Percentiles rank a stretch among this genome's conserved stretches.
Evolutionary conservation across 805 yeast genomes (phyloP).

Genomic region (Teunomyces funiuensis): DNA sequence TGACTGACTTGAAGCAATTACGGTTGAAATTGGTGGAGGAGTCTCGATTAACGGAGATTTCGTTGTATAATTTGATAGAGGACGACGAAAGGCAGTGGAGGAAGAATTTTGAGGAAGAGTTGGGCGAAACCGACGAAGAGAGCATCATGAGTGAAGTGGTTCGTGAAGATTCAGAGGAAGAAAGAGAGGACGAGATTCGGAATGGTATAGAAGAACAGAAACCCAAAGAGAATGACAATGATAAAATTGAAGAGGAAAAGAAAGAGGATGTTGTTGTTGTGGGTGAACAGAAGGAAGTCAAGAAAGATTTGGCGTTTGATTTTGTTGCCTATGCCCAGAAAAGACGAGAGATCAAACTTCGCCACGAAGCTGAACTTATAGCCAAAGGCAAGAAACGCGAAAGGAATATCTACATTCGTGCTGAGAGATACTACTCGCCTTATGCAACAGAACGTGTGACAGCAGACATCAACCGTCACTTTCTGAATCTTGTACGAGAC

Average conservation of each 20-base stretch:
- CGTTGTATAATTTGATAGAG: constrained; percentile 60
- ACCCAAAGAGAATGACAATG: background rate
- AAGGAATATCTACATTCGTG: constrained; percentile 34
- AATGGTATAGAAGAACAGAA: constrained; percentile 2
- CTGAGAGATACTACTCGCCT: constrained; percentile 40
- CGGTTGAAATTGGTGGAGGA: constrained; percentile 76
- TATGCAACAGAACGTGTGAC: constrained; percentile 28
- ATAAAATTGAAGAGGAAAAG: background rate
- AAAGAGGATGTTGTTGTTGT: background rate
- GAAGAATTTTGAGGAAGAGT: constrained; percentile 25
- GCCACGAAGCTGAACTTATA: constrained; percentile 14
- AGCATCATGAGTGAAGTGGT: constrained; percentile 1
- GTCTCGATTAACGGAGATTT: constrained; percentile 76
- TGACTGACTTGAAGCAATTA: constrained; percentile 69
- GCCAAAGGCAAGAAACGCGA: constrained; percentile 21
- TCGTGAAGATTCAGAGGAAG: constrained; percentile 4
- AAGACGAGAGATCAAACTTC: constrained; percentile 17
- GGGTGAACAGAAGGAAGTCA: constrained; percentile 1
- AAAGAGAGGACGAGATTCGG: constrained; percentile 1
- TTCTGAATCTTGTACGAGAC: constrained; percentile 19
- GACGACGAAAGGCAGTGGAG: constrained; percentile 35
- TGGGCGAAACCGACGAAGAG: constrained; percentile 14
- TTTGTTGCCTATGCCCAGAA: constrained; percentile 58
- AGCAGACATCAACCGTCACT: constrained; percentile 21
- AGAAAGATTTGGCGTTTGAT: constrained; percentile 39